Evolutionary conservation across 2,329 filamentous ascomycete species (phyloP).

Genomic region (Penicillium hordei): DNA sequence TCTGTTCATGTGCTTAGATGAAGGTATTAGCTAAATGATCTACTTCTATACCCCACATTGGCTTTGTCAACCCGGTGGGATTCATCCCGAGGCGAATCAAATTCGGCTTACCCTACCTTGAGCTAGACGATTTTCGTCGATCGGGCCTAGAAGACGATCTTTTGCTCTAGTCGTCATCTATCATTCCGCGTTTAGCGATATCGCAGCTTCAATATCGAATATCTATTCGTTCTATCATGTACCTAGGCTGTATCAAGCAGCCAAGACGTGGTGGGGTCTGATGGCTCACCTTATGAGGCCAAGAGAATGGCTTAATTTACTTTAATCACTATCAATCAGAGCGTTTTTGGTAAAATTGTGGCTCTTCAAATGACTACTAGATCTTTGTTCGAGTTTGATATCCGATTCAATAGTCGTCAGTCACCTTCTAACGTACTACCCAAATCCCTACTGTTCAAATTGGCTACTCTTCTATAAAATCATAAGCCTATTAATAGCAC

Average conservation of each 20-base stretch:
- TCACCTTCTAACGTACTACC: background rate
- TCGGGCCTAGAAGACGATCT: background rate
- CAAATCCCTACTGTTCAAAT: background rate
- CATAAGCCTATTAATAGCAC: background rate
- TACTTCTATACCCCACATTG: conserved; percentile 1
- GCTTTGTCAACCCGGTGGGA: background rate
- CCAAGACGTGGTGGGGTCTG: background rate
- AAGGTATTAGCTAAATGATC: conserved; percentile 20
- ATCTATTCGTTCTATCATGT: background rate
- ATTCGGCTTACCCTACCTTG: background rate
- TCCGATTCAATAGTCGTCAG: background rate
- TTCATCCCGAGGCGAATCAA: background rate
- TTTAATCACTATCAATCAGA: background rate
- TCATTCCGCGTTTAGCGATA: background rate
- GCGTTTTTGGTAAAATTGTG: background rate
- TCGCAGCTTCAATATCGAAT: background rate
- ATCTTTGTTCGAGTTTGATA: background rate
- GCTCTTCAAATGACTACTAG: background rate
- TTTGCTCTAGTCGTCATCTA: background rate
- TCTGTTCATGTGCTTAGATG: conserved; percentile 13
- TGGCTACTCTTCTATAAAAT: background rate
- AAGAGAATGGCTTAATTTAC: conserved; percentile 4
- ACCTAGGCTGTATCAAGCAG: background rate
- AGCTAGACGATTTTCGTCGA: background rate
- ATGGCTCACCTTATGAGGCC: background rate